Evolutionary conservation across 2,329 filamentous ascomycete species (phyloP).

Genomic region (Didymella keratinophila): DNA sequence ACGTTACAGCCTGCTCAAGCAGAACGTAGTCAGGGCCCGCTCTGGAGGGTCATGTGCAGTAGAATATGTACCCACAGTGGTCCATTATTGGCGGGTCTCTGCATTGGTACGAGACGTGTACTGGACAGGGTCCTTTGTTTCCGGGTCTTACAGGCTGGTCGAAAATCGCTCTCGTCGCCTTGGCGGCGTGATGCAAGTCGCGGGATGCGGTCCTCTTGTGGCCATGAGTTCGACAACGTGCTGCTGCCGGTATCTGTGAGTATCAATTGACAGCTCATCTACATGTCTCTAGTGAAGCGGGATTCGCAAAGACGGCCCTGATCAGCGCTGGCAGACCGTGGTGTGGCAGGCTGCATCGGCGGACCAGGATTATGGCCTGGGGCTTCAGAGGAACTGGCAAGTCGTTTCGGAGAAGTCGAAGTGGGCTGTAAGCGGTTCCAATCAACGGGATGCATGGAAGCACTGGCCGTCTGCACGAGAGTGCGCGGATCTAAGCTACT

Average conservation of each 20-base stretch:
- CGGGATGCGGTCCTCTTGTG: slow-evolving; percentile 8
- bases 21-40: slow-evolving; percentile 35
- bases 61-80: slow-evolving; percentile 24
- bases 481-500: slow-evolving; percentile 26
- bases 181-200: slow-evolving; percentile 7
- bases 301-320: slow-evolving; percentile 15
- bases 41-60: slow-evolving; percentile 42
- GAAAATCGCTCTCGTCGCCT: slow-evolving; percentile 14
- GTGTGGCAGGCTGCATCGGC: slow-evolving; percentile 19
- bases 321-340: slow-evolving; percentile 15
- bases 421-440: slow-evolving; percentile 32
- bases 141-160: slow-evolving; percentile 16
- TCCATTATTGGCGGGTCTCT: slow-evolving; percentile 35
- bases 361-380: slow-evolving; percentile 16
- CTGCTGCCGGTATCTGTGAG: not conserved
- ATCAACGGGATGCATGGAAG: slow-evolving; percentile 13
- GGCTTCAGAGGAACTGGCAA: slow-evolving; percentile 16
- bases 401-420: slow-evolving; percentile 25
- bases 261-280: not conserved
- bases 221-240: slow-evolving; percentile 5
- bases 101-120: slow-evolving; percentile 33
- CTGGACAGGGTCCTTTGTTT: slow-evolving; percentile 16
- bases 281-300: not conserved
- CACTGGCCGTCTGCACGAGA: slow-evolving; percentile 16
- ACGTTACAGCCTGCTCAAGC: slow-evolving; percentile 15